Base-by-base conservation (phyloP, 2,329 filamentous ascomycete species). In the Clonostachys sp. region DNA sequence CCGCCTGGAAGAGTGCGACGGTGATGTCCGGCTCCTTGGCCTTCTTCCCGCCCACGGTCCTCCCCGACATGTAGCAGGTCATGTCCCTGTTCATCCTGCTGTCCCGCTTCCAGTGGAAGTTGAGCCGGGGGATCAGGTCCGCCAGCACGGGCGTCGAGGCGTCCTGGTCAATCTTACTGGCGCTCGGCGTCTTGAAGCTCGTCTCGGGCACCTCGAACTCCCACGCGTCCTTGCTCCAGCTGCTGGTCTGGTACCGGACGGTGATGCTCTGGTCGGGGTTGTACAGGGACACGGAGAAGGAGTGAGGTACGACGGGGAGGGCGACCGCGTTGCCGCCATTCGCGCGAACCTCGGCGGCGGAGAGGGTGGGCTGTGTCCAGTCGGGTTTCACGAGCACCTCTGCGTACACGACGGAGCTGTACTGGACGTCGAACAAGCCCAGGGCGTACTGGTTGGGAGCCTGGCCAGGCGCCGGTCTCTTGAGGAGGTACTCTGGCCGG, bases 11-110 rank as follows among this genome's bases (percentile, higher is more conserved):
- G 57, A 97, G 79, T 3, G 90, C 91, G n/a, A 97, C 78, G 0
- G 91, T 91, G 56, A 97, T 97, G 66, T 97, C 94, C 0, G 94
- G 92, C 63, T 99, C 94, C 62, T 89, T 92, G 71, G 77, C 87
- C 73, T 89, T 89, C 67, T 85, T 89, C n/a, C 82, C 82, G 18
- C 80, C 82, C 0, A 87, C 80, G 12, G 82, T 86, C 62, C 84
- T 88, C 14, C 92, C 91, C 0, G 86, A 87, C 70, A 96, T 77
- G 65, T 87, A 91, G 66, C 91, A 96, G 2, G 88, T 90, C 73
- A 96, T 83, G 59, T 96, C 90, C 68, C 88, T 94, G 49, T 84
- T 87, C 47, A 96, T 70, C 53, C 90, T 86, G 52, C 91, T 86
- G 64, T 96, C 92, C 58, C 86, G 86, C 64, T 89, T 89, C 92